Conservation (phyloP, 2,329 filamentous ascomycete genomes). For the Epichloe typhina region DNA sequence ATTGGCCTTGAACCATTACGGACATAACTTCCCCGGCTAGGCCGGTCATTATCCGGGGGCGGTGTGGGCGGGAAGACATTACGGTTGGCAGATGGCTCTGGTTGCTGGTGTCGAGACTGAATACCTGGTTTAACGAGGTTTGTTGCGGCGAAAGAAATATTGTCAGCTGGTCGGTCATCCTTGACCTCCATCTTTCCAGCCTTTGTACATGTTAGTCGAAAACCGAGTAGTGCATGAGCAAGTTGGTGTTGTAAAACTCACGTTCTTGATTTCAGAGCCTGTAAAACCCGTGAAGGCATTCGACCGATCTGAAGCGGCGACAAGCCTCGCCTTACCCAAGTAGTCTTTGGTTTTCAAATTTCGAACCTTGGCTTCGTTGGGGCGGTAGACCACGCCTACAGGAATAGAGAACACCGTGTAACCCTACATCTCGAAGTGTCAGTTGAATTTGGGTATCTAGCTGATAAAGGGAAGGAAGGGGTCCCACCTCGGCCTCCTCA, state of each 20-base stretch:
- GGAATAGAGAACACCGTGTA: slow-evolving; percentile 99
- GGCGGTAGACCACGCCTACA: slow-evolving; percentile 86
- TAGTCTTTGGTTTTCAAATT: slow-evolving; percentile 98
- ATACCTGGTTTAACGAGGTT: slow-evolving; percentile 85
- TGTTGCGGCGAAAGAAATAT: slow-evolving; percentile 81
- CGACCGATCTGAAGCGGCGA: slow-evolving; percentile 70
- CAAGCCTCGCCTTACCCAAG: slow-evolving; percentile 84
- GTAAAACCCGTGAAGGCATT: slow-evolving; percentile 76
- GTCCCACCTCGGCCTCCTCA: slow-evolving; percentile 74
- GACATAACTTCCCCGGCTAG: slow-evolving; percentile 46
- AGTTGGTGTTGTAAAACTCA: slow-evolving; percentile 20
- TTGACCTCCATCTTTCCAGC: slow-evolving; percentile 41
- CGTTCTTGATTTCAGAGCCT: slow-evolving; percentile 66
- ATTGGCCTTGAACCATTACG: slow-evolving; percentile 47
- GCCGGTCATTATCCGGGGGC: slow-evolving; percentile 75
- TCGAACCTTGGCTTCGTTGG: slow-evolving; percentile 95
- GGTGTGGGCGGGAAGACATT: slow-evolving; percentile 96
- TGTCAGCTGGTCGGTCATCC: slow-evolving; percentile 72
- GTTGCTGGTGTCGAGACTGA: slow-evolving; percentile 68
- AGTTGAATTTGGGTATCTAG: not conserved
- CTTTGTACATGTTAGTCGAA: slow-evolving; percentile 19
- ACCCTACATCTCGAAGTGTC: slow-evolving; percentile 42
- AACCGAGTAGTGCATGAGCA: not conserved
- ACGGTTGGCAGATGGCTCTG: slow-evolving; percentile 65
- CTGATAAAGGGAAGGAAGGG: not conserved